Conservation (phyloP, 2,329 filamentous ascomycete species). For the Exophiala sideris region DNA sequence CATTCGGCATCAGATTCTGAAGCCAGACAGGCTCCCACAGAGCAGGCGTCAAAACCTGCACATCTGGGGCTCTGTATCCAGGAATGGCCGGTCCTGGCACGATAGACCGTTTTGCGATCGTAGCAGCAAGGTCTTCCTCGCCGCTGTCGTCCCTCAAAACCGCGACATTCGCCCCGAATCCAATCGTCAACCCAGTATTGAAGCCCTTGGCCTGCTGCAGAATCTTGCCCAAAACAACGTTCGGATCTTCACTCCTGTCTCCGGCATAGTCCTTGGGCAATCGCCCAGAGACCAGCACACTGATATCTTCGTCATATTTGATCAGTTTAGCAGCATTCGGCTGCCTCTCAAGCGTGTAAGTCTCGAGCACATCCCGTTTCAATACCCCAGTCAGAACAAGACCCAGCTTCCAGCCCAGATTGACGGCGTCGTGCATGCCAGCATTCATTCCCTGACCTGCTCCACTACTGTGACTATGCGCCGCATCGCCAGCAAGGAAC, state of each 20-base stretch:
- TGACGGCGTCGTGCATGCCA: constrained; percentile 28
- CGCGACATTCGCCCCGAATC: constrained; percentile 27
- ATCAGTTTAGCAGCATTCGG: constrained; percentile 33
- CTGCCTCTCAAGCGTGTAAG: constrained; percentile 33
- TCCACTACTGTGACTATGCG: constrained; percentile 27
- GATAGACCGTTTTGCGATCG: constrained; percentile 16
- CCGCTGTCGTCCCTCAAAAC: constrained; percentile 14
- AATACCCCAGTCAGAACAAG: constrained; percentile 26
- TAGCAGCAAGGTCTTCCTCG: background rate
- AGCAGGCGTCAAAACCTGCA: constrained; percentile 28
- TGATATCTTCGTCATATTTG: constrained; percentile 32
- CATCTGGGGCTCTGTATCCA: constrained; percentile 29
- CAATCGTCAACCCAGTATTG: constrained; percentile 31
- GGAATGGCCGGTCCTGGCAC: constrained; percentile 25
- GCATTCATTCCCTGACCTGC: constrained; percentile 29
- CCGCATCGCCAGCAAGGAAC: constrained; percentile 25
- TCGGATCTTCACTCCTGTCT: constrained; percentile 28
- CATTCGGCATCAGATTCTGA: constrained; percentile 26
- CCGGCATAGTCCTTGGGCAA: constrained; percentile 36
- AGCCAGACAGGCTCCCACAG: constrained; percentile 26
- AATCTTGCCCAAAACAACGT: constrained; percentile 29
- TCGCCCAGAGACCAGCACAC: constrained; percentile 29
- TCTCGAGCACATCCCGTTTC: constrained; percentile 28
- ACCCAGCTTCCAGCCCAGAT: constrained; percentile 28
- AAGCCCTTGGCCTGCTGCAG: constrained; percentile 29